Evolutionary conservation across 2,329 filamentous ascomycete genomes (phyloP).

Genomic region (Colletotrichum sp.): DNA sequence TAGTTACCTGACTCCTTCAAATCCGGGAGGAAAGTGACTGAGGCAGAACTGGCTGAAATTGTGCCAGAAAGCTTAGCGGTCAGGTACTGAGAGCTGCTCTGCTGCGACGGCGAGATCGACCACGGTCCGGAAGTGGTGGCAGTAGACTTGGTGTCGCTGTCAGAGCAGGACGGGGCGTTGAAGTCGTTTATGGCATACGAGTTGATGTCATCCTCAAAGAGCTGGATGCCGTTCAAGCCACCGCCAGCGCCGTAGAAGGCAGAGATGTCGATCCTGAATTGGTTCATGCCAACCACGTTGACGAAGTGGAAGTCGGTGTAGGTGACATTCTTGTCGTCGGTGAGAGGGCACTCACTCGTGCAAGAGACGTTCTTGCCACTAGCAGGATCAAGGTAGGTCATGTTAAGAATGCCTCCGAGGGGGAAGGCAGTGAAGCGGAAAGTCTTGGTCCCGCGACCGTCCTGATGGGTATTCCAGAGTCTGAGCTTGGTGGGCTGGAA

Average conservation of each 20-base stretch:
- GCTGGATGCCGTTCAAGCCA: constrained; percentile 83
- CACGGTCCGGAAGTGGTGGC: constrained; percentile 78
- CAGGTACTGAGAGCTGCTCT: constrained; percentile 79
- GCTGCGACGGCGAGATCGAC: constrained; percentile 68
- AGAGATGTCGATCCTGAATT: constrained; percentile 83
- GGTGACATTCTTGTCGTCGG: constrained; percentile 64
- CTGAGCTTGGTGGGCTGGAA: constrained; percentile 88
- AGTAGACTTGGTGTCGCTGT: constrained; percentile 64
- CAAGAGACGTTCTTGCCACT: constrained; percentile 74
- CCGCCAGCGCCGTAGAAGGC: constrained; percentile 87
- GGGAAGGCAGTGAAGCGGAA: constrained; percentile 88
- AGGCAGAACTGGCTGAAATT: constrained; percentile 63
- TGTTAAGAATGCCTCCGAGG: constrained; percentile 91
- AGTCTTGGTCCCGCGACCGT: constrained; percentile 85
- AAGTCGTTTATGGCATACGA: constrained; percentile 85
- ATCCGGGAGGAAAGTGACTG: constrained; percentile 81
- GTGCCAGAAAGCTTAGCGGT: constrained; percentile 65
- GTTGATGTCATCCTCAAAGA: constrained; percentile 86
- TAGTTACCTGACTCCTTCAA: constrained; percentile 92
- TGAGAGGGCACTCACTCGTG: constrained; percentile 85
- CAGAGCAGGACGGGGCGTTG: constrained; percentile 82
- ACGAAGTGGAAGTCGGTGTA: constrained; percentile 95
- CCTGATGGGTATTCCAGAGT: constrained; percentile 83
- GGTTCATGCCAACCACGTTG: constrained; percentile 85
- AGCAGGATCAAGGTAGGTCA: constrained; percentile 83